A percentile compares a stretch with the other conserved stretches of the same genome.
These are phyloP conservation scores for Discostella pseudostelligera DNA, from an alignment of 108 stramenopile genomes.

Conservation along the genomic window DNA sequence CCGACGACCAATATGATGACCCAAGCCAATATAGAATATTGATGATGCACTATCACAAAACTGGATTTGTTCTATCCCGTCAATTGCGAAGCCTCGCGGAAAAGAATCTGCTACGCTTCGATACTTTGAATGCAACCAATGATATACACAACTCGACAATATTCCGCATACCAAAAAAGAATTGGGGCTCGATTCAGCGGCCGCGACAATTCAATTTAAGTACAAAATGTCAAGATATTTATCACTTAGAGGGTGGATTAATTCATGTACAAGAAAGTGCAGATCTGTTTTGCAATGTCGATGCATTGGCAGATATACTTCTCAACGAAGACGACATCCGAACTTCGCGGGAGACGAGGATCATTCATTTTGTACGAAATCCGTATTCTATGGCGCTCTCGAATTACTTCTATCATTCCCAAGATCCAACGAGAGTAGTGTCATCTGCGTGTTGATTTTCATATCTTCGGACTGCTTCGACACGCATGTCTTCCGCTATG, in stretches of 20 bases:
- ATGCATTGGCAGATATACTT: conserved; percentile 18
- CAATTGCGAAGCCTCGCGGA: conserved; percentile 3
- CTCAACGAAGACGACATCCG: background rate
- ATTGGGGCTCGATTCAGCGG: conserved; percentile 14
- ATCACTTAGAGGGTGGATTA: conserved; percentile 10
- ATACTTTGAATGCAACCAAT: background rate
- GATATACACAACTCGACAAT: background rate
- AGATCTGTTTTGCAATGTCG: conserved; percentile 16
- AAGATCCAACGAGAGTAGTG: conserved; percentile 18
- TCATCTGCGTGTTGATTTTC: background rate
- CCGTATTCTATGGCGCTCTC: conserved; percentile 27
- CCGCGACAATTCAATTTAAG: conserved; percentile 2
- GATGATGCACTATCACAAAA: conserved; percentile 30
- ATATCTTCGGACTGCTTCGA: background rate
- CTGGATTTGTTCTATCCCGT: conserved; percentile 19
- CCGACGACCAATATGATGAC: background rate
- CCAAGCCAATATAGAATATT: conserved; percentile 13
- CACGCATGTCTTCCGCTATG: background rate
- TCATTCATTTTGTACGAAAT: conserved; percentile 29
- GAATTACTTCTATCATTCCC: conserved; percentile 28
- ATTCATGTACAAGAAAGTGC: conserved; percentile 25
- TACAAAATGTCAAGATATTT: conserved; percentile 9
- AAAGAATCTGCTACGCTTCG: background rate
- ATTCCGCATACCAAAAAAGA: conserved; percentile 7
- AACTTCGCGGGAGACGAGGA: conserved; percentile 1